These are phyloP conservation scores for Colletotrichum liaoningense DNA, from an alignment of 2,329 filamentous ascomycete genomes.

Conservation along the genomic window DNA sequence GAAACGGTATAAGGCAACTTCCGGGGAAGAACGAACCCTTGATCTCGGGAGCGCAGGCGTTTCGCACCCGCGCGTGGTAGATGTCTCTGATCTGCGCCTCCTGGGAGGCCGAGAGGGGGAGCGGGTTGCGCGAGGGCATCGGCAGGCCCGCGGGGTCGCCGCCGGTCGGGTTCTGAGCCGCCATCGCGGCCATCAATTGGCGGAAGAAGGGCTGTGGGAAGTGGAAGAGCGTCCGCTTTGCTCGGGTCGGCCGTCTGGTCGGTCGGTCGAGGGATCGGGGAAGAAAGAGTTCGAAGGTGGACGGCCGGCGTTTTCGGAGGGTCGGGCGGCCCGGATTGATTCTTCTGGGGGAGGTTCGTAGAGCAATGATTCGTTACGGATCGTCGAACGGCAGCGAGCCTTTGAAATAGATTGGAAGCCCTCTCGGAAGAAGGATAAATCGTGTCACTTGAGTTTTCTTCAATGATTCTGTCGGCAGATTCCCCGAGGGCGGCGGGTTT, in stretches of 20 bases:
- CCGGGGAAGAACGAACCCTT: slow-evolving; percentile 65
- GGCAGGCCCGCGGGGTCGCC: slow-evolving; percentile 41
- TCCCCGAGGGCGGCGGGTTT: not conserved
- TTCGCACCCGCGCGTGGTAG: slow-evolving; percentile 83
- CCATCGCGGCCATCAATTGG: slow-evolving; percentile 52
- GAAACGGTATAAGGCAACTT: too few relatives aligned
- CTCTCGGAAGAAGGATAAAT: not conserved
- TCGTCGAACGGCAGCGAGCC: too few relatives aligned
- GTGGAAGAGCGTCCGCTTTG: too few relatives aligned
- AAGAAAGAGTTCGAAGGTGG: not conserved
- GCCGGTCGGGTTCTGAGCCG: slow-evolving; percentile 47
- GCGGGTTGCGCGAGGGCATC: slow-evolving; percentile 77
- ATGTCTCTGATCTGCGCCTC: slow-evolving; percentile 85
- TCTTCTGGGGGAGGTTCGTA: not conserved
- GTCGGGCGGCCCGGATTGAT: not conserved
- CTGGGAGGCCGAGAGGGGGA: slow-evolving; percentile 85
- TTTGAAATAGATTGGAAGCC: not conserved
- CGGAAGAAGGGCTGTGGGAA: not conserved
- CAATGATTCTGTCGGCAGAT: not conserved
- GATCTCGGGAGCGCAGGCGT: slow-evolving; percentile 81
- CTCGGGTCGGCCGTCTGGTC: not conserved
- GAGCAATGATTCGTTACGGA: not conserved
- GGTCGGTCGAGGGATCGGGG: not conserved
- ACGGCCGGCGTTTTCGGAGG: not conserved
- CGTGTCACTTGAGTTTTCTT: not conserved